phyloP scores from a whole-genome alignment of 768 basidiomycete genomes.

The Dioszegia hungarica region DNA sequence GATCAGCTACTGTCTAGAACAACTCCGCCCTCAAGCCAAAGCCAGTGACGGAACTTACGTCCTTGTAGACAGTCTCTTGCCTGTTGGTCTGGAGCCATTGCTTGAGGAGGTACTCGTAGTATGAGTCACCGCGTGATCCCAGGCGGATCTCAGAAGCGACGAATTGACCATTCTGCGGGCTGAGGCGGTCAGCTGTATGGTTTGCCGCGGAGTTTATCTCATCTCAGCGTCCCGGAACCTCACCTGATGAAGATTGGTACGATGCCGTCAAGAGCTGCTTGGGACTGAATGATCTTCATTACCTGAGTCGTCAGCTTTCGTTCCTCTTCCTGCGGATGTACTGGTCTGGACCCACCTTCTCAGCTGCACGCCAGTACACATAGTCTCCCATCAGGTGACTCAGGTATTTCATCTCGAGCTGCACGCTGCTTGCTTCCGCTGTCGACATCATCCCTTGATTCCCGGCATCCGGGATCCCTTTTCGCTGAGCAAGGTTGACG shows the following conservation, averaged over 20 bases:
- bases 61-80: slow-evolving; percentile 69
- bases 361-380: slow-evolving; percentile 73
- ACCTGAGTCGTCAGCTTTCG: slow-evolving; percentile 50
- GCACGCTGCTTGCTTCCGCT: slow-evolving; percentile 81
- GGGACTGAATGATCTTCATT: slow-evolving; percentile 66
- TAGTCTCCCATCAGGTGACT: slow-evolving; percentile 69
- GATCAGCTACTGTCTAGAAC: too few relatives aligned
- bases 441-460: slow-evolving; percentile 65
- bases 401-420: slow-evolving; percentile 88
- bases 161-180: slow-evolving; percentile 57
- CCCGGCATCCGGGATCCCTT: slow-evolving; percentile 61
- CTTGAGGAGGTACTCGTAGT: slow-evolving; percentile 77
- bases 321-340: too few relatives aligned
- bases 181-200: slow-evolving; percentile 27
- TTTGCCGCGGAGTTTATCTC: too few relatives aligned
- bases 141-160: slow-evolving; percentile 72
- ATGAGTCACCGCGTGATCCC: slow-evolving; percentile 88
- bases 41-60: too few relatives aligned
- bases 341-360: slow-evolving; percentile 56
- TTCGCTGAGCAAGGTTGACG: slow-evolving; percentile 63
- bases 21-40: too few relatives aligned
- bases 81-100: slow-evolving; percentile 75
- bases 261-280: slow-evolving; percentile 65
- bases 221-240: too few relatives aligned
- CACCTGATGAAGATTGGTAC: slow-evolving; percentile 82